Evolutionary conservation across 2,329 filamentous ascomycete species (phyloP).

Genomic region (Fusarium sp.): DNA sequence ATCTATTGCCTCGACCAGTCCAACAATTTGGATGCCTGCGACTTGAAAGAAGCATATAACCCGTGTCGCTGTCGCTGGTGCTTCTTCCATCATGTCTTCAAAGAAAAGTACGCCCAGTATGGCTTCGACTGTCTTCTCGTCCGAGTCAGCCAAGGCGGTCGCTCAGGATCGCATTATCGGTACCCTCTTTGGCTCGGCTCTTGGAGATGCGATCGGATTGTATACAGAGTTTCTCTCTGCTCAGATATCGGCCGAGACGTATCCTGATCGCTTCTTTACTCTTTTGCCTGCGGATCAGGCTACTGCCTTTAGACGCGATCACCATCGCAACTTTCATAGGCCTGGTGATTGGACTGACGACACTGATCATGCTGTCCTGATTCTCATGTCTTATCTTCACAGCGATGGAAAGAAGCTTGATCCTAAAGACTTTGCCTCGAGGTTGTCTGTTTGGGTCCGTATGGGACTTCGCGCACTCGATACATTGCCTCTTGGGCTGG

Average conservation of each 20-base stretch:
- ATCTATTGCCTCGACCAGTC: background rate
- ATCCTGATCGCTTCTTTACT: conserved; percentile 55
- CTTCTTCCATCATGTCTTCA: no score
- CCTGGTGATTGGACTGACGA: conserved; percentile 65
- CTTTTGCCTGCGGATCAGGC: conserved; percentile 50
- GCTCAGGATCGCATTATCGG: conserved; percentile 57
- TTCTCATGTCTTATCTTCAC: conserved; percentile 61
- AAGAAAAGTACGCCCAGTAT: conserved; percentile 10
- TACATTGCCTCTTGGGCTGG: conserved; percentile 61
- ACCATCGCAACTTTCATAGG: conserved; percentile 57
- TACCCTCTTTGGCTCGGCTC: conserved; percentile 61
- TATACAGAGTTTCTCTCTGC: conserved; percentile 65
- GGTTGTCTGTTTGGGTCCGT: conserved; percentile 60
- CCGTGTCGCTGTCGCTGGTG: background rate
- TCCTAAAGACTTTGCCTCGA: conserved; percentile 57
- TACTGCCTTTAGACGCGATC: conserved; percentile 58
- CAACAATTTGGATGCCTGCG: background rate
- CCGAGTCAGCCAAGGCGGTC: conserved; percentile 30
- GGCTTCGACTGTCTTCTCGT: conserved; percentile 23
- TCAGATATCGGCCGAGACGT: conserved; percentile 48
- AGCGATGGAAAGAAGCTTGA: conserved; percentile 52
- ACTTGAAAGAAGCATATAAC: background rate
- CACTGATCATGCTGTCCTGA: conserved; percentile 64
- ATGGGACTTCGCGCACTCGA: conserved; percentile 61
- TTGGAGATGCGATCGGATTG: conserved; percentile 66